A percentile compares a stretch with the other conserved stretches of the same genome.
These are phyloP conservation scores for Cymodocea nodosa DNA, from an alignment of 116 monocot genomes.

Conservation along the genomic window DNA sequence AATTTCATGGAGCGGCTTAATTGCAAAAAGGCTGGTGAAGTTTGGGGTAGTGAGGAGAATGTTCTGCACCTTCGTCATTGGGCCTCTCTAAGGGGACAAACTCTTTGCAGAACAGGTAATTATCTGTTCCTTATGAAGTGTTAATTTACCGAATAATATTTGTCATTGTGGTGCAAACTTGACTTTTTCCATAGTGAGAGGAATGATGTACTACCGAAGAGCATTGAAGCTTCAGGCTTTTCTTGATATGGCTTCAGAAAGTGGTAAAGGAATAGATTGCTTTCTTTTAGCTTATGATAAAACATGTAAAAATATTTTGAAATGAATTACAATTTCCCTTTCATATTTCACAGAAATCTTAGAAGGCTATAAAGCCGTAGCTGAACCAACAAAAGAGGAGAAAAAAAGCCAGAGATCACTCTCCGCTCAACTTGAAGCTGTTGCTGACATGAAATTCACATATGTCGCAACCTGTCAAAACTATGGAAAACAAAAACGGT, in stretches of 20 bases:
- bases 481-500: constrained; percentile 89
- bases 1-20: constrained; percentile 95
- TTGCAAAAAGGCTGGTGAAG: constrained; percentile 75
- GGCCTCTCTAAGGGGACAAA: constrained; percentile 95
- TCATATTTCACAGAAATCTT: constrained; percentile 50
- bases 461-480: constrained; percentile 94
- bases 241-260: constrained; percentile 98
- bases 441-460: constrained; percentile 96
- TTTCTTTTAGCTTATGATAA: background rate
- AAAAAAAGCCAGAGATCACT: constrained; percentile 72
- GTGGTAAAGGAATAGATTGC: constrained; percentile 22
- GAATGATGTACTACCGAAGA: constrained; percentile 98
- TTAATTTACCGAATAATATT: background rate
- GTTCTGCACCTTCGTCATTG: constrained; percentile 96
- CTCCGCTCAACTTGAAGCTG: constrained; percentile 75
- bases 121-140: background rate
- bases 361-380: constrained; percentile 87
- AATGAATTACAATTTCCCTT: background rate
- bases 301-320: background rate
- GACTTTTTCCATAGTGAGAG: constrained; percentile 56
- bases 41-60: constrained; percentile 94
- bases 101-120: constrained; percentile 89
- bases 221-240: constrained; percentile 97
- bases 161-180: background rate
- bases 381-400: constrained; percentile 62